Conservation (phyloP, 1,139 yeast species). For the Blastobotrys capitulatus region DNA sequence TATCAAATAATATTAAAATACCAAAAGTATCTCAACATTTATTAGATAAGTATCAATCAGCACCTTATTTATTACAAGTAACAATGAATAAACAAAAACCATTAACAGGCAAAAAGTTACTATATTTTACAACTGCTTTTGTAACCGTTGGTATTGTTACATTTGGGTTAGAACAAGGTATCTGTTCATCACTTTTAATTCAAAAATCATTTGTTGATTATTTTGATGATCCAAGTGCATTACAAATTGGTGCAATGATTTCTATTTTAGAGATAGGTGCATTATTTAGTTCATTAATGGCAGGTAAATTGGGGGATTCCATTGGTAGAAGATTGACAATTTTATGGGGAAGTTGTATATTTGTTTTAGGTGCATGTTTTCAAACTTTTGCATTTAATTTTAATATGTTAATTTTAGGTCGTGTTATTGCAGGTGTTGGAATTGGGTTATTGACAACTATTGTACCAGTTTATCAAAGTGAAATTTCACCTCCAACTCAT, state of each 20-base stretch:
- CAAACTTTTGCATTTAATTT: conserved; percentile 57
- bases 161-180: conserved; percentile 91
- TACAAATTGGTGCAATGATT: conserved; percentile 71
- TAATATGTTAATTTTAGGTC: conserved; percentile 55
- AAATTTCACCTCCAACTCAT: conserved; percentile 83
- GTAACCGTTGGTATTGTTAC: conserved; percentile 79
- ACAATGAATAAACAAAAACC: conserved; percentile 10
- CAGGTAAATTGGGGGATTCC: conserved; percentile 73
- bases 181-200: conserved; percentile 71
- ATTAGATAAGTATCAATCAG: neutral
- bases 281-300: conserved; percentile 64
- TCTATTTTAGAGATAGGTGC: conserved; percentile 88
- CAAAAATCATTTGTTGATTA: conserved; percentile 68
- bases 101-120: conserved; percentile 34
- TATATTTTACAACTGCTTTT: conserved; percentile 73
- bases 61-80: neutral
- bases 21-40: neutral
- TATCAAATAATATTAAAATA: neutral
- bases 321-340: conserved; percentile 80
- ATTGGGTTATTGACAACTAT: conserved; percentile 89
- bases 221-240: conserved; percentile 65
- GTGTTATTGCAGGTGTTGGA: conserved; percentile 80
- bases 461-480: conserved; percentile 92
- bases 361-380: conserved; percentile 72
- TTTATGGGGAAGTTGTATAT: conserved; percentile 72